Evolutionary conservation across 768 basidiomycete genomes (phyloP), one percentile per base, ranked within the genome.

Genomic region (Coprinopsis sp.): DNA sequence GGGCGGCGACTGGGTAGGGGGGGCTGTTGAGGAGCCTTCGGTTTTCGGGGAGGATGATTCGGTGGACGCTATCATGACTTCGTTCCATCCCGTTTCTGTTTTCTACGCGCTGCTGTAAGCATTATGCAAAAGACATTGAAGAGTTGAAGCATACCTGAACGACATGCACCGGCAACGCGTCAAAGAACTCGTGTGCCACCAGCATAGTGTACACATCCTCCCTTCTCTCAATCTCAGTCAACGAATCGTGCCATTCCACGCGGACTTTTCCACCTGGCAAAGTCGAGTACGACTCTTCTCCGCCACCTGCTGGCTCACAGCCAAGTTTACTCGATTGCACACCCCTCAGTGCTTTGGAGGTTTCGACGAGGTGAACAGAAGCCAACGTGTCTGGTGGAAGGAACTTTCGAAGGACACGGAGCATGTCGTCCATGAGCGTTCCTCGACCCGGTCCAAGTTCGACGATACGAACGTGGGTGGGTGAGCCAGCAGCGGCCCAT

Each of bases 111-210:
- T 4, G 10, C 8, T 8, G 27, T 39, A 6, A 46, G 25, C 7
- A 13, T 24, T 38, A 24, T n/a, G n/a, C n/a, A 10, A 29, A 34
- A 11, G 33, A 42, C 13, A 8, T 24, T 47, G 16, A 39, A 4
- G 3, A 18, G 4, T 31, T 4, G 19, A 12, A 13, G 60, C 72
- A 10, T 53, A 91, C 93, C 72, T 95, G 82, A 29, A 98, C 68
- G 29, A 93, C 70, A 63, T 96, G 90, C 37, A 97, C 82, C 0
- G 96, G 95, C 34, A 99, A 72, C 0, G 94, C 94, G 61, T 98
- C 96, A 52, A 99, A 98, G 67, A 98, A 95, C 59, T 98, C 96
- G 64, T 99, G 94, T 0, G 96, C 96, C 13, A 97, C 68, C 19
- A 96, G 63, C 71, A 96, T 81, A 0, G 92, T 93, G 63, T 83